A percentile compares a stretch with the other conserved stretches of the same genome.
Evolutionary conservation across 2,329 filamentous ascomycete genomes (phyloP).

Genomic region (Diaporthe ampelina): DNA sequence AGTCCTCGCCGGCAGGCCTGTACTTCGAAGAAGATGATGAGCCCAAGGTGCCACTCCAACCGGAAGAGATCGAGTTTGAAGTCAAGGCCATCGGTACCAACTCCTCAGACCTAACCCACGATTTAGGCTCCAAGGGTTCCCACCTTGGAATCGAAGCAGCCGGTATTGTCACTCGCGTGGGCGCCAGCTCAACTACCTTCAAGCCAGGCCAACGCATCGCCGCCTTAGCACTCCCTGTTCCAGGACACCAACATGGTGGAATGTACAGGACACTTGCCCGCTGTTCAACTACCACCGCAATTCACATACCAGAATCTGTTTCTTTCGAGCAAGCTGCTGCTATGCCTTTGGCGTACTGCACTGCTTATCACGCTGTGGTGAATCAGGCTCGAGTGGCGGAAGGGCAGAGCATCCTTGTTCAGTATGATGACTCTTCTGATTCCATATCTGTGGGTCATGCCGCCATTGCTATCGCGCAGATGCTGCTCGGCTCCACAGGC

Average conservation of each 20-base stretch:
- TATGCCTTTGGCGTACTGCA: slow-evolving; percentile 56
- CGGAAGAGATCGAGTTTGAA: slow-evolving; percentile 52
- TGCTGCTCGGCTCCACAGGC: slow-evolving; percentile 53
- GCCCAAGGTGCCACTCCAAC: not conserved
- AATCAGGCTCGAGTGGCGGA: slow-evolving; percentile 54
- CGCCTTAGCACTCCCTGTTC: not conserved
- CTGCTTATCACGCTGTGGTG: slow-evolving; percentile 57
- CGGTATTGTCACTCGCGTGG: slow-evolving; percentile 44
- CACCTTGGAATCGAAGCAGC: slow-evolving; percentile 47
- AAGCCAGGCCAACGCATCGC: not conserved
- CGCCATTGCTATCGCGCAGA: slow-evolving; percentile 19
- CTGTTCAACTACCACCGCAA: slow-evolving; percentile 38
- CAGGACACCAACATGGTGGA: not conserved
- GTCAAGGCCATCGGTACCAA: slow-evolving; percentile 52
- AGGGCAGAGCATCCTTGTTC: slow-evolving; percentile 52
- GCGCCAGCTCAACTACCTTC: slow-evolving; percentile 33
- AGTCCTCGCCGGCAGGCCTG: not conserved
- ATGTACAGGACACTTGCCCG: slow-evolving; percentile 13
- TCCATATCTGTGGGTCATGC: slow-evolving; percentile 41
- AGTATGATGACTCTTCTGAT: slow-evolving; percentile 40
- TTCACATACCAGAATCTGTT: slow-evolving; percentile 41
- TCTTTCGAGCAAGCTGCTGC: slow-evolving; percentile 55
- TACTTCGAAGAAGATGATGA: slow-evolving; percentile 14
- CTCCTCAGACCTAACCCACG: slow-evolving; percentile 46
- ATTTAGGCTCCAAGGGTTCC: slow-evolving; percentile 51